Base-by-base conservation (phyloP, 148 eudicot genomes). In the Persicaria maculosa region DNA sequence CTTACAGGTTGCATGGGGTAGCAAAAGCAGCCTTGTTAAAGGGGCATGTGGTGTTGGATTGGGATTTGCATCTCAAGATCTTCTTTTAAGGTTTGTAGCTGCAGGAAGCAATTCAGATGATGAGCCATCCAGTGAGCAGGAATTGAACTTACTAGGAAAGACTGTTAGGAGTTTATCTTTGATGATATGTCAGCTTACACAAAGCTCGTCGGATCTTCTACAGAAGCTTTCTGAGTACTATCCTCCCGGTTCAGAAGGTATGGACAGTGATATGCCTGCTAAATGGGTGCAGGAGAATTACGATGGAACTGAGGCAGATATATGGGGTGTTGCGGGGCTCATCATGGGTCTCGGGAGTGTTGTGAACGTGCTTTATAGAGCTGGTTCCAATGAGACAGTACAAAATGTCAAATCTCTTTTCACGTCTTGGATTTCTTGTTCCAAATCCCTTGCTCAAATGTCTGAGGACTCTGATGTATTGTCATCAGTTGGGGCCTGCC, bases 1-100 rank as follows among this genome's bases (percentile, higher is more conserved):
- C 59, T 85, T 83, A 59, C 79, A 96, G 99, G 97, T 89, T 79
- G 85, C 88, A 80, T 82, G 81, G 55, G 72, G 75, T 52, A 89
- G 97, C 83, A 88, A 80, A 86, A 90, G 87, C 78, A 83, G 84
- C 72, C 84, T 90, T 72, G 91, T 96, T 50, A 89, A 89, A 88
- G 99, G 99, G 72, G 97, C 94, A 73, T 96, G 94, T 85, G 97
- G 89, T 80, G 82, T 96, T 80, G 99, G 97, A 61, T 84, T 96
- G 77, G 99, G 99, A 50, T 85, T 84, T 85, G 84, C 94, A 19
- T 90, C 93, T 77, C 93, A 92, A 78, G 91, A 82, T 84, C 97
- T 96, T 85, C 90, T 96, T 79, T 82, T 78, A 52, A 79, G 84
- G 72, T 80, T 67, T 74, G 77, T 78, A 74, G 54, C 70, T 77